Evolutionary conservation across 805 yeast genomes (phyloP).

Genomic region (Isabelozyma heimii): DNA sequence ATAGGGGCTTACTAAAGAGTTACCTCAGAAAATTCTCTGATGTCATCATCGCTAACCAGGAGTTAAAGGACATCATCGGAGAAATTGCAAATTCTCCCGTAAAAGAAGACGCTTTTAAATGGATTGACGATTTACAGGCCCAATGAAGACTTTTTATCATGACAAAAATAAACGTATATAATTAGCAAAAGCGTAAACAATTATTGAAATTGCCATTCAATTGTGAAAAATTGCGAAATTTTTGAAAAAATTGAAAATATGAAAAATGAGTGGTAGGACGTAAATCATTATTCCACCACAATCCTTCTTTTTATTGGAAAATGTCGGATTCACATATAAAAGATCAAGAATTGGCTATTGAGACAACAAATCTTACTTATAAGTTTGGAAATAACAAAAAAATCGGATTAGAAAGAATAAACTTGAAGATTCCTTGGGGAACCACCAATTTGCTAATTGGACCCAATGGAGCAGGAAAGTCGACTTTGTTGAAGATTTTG

Average conservation of each 20-base stretch:
- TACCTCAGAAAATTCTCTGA: constrained; percentile 28
- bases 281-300: too few species aligned
- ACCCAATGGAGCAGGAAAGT: constrained; percentile 97
- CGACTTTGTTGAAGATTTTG: constrained; percentile 76
- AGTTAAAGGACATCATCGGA: constrained; percentile 13
- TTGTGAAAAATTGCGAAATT: neutral
- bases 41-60: constrained; percentile 10
- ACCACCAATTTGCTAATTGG: constrained; percentile 81
- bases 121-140: constrained; percentile 14
- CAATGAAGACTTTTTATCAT: neutral
- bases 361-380: constrained; percentile 63
- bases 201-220: too few species aligned
- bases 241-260: neutral
- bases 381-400: constrained; percentile 56
- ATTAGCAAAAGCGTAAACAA: too few species aligned
- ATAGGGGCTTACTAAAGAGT: constrained; percentile 38
- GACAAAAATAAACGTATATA: neutral
- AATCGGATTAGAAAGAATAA: constrained; percentile 67
- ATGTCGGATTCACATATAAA: neutral
- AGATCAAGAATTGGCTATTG: constrained; percentile 44
- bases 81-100: constrained; percentile 17
- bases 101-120: constrained; percentile 16
- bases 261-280: too few species aligned
- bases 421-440: constrained; percentile 61
- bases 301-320: too few species aligned